Conservation (phyloP, 2,329 filamentous ascomycete species). For the Paecilomyces formosus region DNA sequence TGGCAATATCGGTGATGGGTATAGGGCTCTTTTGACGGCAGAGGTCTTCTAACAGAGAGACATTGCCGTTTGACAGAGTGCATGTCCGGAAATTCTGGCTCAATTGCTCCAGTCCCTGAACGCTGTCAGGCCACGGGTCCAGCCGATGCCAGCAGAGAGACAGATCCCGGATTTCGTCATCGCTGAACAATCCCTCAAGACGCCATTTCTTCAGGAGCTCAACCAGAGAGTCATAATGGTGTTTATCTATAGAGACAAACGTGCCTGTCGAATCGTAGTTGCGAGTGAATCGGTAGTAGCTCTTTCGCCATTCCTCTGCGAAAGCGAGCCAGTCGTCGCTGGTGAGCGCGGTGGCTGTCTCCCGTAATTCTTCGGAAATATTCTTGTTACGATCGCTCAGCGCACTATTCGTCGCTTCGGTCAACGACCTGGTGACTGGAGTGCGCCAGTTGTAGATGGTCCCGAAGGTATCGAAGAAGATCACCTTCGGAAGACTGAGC, state of each 20-base stretch:
- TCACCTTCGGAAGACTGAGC: conserved; percentile 3
- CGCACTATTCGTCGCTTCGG: conserved; percentile 40
- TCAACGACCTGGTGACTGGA: conserved; percentile 55
- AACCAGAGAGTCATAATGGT: conserved; percentile 58
- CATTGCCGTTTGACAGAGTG: conserved; percentile 65
- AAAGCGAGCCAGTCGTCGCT: conserved; percentile 56
- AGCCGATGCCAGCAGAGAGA: conserved; percentile 62
- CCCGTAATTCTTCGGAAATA: conserved; percentile 41
- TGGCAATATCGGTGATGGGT: conserved; percentile 52
- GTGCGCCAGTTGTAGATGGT: conserved; percentile 74
- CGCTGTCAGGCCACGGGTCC: conserved; percentile 55
- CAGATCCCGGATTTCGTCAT: conserved; percentile 56
- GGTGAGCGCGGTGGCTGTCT: conserved; percentile 45
- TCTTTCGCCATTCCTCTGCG: conserved; percentile 62
- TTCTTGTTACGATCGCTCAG: conserved; percentile 41
- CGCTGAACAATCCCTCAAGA: conserved; percentile 53
- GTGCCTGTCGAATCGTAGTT: conserved; percentile 26
- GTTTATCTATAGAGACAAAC: conserved; percentile 66
- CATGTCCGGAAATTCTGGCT: conserved; percentile 48
- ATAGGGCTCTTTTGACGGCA: conserved; percentile 46
- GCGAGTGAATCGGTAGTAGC: conserved; percentile 56
- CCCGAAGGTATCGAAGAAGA: conserved; percentile 31
- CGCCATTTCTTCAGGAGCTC: conserved; percentile 50
- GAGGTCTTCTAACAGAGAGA: conserved; percentile 53
- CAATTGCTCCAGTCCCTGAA: conserved; percentile 46